phyloP scores from a whole-genome alignment of 2,329 filamentous ascomycete species.

The Leptographium procerum region DNA sequence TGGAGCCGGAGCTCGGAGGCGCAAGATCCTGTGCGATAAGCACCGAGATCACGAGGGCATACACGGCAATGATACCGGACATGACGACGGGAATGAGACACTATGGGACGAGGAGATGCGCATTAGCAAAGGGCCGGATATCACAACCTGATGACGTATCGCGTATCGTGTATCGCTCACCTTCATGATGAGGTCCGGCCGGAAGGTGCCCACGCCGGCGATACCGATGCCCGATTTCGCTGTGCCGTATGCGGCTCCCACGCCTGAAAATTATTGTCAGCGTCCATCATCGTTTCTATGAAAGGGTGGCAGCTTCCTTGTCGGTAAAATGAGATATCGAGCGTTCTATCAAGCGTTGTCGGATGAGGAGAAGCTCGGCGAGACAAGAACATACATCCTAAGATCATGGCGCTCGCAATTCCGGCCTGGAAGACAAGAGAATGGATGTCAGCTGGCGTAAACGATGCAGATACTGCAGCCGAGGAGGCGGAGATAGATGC shows the following conservation, averaged over 20 bases:
- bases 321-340: constrained; percentile 9
- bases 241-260: constrained; percentile 76
- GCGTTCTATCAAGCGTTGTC: not conserved
- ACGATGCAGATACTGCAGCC: not conserved
- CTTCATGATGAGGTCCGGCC: constrained; percentile 87
- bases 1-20: constrained; percentile 47
- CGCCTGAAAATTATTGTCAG: constrained; percentile 23
- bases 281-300: not conserved
- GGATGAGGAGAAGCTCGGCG: constrained; percentile 3
- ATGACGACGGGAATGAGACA: constrained; percentile 86
- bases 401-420: constrained; percentile 73
- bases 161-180: constrained; percentile 29
- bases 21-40: constrained; percentile 85
- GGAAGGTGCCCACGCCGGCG: constrained; percentile 72
- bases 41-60: constrained; percentile 92
- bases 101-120: constrained; percentile 26
- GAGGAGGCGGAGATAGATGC: constrained; percentile 12
- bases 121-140: not conserved
- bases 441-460: not conserved
- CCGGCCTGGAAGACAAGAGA: constrained; percentile 42
- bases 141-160: not conserved
- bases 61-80: constrained; percentile 98
- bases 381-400: constrained; percentile 59
- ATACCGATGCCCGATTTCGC: constrained; percentile 85
- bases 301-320: constrained; percentile 5